These are phyloP conservation scores for Erucastrum elatum DNA, from an alignment of 345 rosid species.

Conservation along the genomic window DNA sequence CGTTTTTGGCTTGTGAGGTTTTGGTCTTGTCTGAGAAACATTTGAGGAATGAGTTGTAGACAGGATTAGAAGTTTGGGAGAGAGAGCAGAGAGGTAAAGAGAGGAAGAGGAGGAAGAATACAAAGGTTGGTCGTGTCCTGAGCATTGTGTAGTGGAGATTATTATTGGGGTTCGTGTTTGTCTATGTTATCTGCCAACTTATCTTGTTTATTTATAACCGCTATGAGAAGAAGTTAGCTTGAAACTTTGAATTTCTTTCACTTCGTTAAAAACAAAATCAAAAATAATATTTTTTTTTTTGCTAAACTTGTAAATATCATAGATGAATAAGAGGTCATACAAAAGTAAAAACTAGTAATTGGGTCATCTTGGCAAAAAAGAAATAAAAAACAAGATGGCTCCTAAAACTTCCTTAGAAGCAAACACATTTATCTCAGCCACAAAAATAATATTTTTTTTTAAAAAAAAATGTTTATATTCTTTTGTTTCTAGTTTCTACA, in stretches of 20 bases:
- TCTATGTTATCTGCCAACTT: neutral
- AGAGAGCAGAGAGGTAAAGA: slow-evolving; percentile 13
- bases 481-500: too few species aligned
- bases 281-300: too few species aligned
- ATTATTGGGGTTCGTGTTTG: slow-evolving; percentile 15
- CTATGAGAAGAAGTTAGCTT: neutral
- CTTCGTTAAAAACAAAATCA: too few species aligned
- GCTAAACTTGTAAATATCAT: too few species aligned
- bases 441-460: too few species aligned
- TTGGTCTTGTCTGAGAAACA: slow-evolving; percentile 42
- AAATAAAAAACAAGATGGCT: too few species aligned
- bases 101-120: neutral
- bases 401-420: too few species aligned
- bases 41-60: slow-evolving; percentile 44
- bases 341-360: too few species aligned
- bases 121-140: slow-evolving; percentile 1
- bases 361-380: too few species aligned
- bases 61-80: slow-evolving; percentile 23
- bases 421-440: too few species aligned
- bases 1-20: slow-evolving; percentile 29
- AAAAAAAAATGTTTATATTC: too few species aligned
- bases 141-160: slow-evolving; percentile 3
- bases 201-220: slow-evolving; percentile 30
- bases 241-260: neutral
- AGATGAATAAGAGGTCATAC: too few species aligned